Evolutionary conservation across 2,329 filamentous ascomycete genomes (phyloP).

Genomic region (Shiraia sp.): DNA sequence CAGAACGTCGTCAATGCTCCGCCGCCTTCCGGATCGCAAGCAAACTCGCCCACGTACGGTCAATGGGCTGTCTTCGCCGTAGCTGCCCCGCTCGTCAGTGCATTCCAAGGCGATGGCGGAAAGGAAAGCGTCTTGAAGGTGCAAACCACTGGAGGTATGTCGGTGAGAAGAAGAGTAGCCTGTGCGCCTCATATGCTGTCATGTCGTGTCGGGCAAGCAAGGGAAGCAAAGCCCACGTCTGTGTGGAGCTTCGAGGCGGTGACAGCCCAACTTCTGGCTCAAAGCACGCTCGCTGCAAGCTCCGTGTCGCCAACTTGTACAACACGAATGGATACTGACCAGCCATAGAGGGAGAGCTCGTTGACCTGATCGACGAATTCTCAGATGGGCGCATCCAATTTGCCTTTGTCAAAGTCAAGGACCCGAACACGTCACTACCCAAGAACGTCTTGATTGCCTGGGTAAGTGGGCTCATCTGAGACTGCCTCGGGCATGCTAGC

Average conservation of each 20-base stretch:
- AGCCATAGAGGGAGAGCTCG: slow-evolving; percentile 78
- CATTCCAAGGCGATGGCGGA: slow-evolving; percentile 80
- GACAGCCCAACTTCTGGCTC: slow-evolving; percentile 18
- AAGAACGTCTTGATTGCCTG: slow-evolving; percentile 94
- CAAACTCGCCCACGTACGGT: slow-evolving; percentile 77
- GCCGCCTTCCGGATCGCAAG: slow-evolving; percentile 58
- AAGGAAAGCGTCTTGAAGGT: slow-evolving; percentile 98
- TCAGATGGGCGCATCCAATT: slow-evolving; percentile 97
- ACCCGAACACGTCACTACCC: slow-evolving; percentile 85
- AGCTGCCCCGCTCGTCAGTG: slow-evolving; percentile 86
- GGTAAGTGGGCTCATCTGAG: slow-evolving; percentile 49
- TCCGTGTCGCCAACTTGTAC: neutral
- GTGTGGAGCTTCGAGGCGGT: slow-evolving; percentile 3
- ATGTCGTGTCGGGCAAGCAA: too few relatives aligned
- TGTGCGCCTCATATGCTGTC: too few relatives aligned
- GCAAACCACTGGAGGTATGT: slow-evolving; percentile 80
- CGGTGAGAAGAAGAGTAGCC: neutral
- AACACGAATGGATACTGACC: slow-evolving; percentile 26
- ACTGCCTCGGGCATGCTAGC: neutral
- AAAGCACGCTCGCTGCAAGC: neutral
- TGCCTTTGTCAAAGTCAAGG: slow-evolving; percentile 94
- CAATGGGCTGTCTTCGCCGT: slow-evolving; percentile 96
- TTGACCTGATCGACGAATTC: slow-evolving; percentile 91
- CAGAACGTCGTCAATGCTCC: slow-evolving; percentile 67
- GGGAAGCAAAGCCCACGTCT: neutral